Percentiles rank a stretch among this genome's conserved stretches.
phyloP scores from a whole-genome alignment of 805 yeast species.

The Wickerhamiella sergipiensis region DNA sequence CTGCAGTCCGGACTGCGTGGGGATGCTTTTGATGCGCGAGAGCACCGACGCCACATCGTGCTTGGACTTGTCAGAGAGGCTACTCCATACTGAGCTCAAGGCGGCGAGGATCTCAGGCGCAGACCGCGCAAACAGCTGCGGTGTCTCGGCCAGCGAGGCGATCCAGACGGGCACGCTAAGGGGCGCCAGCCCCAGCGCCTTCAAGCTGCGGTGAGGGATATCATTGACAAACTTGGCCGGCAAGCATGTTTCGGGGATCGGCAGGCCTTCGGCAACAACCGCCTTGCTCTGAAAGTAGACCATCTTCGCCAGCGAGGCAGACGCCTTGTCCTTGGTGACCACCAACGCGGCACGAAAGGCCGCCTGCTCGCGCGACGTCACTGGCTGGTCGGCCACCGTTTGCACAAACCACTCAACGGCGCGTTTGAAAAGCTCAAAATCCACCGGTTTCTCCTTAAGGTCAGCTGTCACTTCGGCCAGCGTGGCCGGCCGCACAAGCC shows the following conservation, averaged over 20 bases:
- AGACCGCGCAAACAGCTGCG: background rate
- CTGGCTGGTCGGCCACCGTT: background rate
- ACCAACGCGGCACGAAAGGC: background rate
- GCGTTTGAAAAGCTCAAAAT: constrained; percentile 10
- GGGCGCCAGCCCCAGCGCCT: constrained; percentile 5
- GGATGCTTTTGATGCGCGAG: constrained; percentile 19
- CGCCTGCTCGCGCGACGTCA: background rate
- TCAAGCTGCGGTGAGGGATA: constrained; percentile 1
- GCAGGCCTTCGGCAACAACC: constrained; percentile 16
- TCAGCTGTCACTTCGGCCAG: constrained; percentile 16
- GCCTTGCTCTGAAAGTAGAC: constrained; percentile 17
- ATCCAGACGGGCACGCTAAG: constrained; percentile 6
- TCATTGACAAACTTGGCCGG: constrained; percentile 13
- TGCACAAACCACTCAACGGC: constrained; percentile 22
- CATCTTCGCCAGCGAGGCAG: constrained; percentile 14
- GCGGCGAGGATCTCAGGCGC: constrained; percentile 15
- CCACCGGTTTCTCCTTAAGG: constrained; percentile 19
- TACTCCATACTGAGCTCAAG: constrained; percentile 19
- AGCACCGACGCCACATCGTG: constrained; percentile 9
- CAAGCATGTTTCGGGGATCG: constrained; percentile 23
- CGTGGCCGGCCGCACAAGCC: constrained; percentile 17
- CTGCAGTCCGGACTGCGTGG: constrained; percentile 28
- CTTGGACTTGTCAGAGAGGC: constrained; percentile 6
- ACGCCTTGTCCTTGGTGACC: background rate
- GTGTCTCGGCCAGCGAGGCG: background rate